phyloP scores from a whole-genome alignment of 2,329 filamentous ascomycete genomes.

The Colletotrichum coccodes region DNA sequence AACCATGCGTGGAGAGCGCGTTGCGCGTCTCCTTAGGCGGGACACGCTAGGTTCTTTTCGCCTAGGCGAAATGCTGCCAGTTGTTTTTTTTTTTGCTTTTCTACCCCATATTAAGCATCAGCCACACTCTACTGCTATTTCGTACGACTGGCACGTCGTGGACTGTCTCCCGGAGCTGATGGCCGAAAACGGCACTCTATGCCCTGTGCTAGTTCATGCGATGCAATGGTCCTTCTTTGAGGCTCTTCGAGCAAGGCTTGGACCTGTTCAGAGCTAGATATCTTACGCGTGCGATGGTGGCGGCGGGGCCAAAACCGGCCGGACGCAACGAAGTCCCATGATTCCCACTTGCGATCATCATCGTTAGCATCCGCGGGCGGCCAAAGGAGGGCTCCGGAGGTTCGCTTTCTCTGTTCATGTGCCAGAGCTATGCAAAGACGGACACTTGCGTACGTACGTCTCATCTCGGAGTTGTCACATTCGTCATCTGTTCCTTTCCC shows the following conservation, averaged over 20 bases:
- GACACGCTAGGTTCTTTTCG: neutral
- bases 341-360: neutral
- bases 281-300: constrained; percentile 20
- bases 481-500: constrained; percentile 12
- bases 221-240: neutral
- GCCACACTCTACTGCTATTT: constrained; percentile 20
- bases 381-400: neutral
- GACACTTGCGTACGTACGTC: constrained; percentile 6
- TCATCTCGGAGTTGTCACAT: constrained; percentile 20
- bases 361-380: neutral
- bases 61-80: constrained; percentile 1
- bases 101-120: constrained; percentile 18
- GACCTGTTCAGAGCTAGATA: neutral
- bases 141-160: neutral
- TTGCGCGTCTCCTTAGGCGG: constrained; percentile 28
- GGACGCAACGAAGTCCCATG: neutral
- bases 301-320: constrained; percentile 1
- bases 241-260: constrained; percentile 24
- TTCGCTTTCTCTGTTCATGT: neutral
- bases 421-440: neutral
- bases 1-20: constrained; percentile 22
- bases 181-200: constrained; percentile 8
- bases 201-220: constrained; percentile 20
- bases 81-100: constrained; percentile 5
- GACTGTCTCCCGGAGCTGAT: constrained; percentile 3